phyloP scores from a whole-genome alignment of 2,329 filamentous ascomycete genomes.

The Colletotrichum theobromicola region DNA sequence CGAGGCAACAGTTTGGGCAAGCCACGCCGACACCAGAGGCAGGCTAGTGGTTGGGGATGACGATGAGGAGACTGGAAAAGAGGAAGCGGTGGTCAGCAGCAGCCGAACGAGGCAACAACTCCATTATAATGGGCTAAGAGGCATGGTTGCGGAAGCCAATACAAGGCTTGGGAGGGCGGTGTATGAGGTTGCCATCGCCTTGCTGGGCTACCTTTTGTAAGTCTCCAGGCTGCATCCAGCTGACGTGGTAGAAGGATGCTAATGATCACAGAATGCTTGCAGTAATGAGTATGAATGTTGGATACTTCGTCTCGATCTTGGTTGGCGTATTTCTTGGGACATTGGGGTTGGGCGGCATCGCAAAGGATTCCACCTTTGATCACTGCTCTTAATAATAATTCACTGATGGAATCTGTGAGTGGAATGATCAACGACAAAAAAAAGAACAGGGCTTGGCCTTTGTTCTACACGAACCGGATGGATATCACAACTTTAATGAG shows the following conservation, averaged over 20 bases:
- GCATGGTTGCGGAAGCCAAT: neutral
- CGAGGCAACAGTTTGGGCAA: neutral
- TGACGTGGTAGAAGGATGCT: neutral
- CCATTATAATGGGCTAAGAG: neutral
- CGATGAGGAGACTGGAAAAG: neutral
- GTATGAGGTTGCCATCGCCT: neutral
- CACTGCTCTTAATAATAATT: neutral
- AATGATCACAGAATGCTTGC: conserved; percentile 71
- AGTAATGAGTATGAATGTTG: conserved; percentile 81
- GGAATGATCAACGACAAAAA: neutral
- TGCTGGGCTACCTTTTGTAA: conserved; percentile 75
- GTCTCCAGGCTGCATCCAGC: conserved; percentile 40
- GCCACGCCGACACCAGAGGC: neutral
- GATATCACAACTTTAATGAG: neutral
- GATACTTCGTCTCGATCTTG: conserved; percentile 75
- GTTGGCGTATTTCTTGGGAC: conserved; percentile 78
- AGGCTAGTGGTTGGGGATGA: neutral
- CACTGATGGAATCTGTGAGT: neutral
- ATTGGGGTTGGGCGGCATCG: conserved; percentile 62
- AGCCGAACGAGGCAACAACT: neutral
- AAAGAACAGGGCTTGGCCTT: neutral
- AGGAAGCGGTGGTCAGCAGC: fast-evolving
- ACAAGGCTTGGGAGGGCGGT: neutral
- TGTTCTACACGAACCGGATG: neutral
- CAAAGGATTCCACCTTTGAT: conserved; percentile 7